A percentile compares a stretch with the other conserved stretches of the same genome.
phyloP scores from a whole-genome alignment of 495 filamentous ascomycete species.

The Apiosordaria backusii region DNA sequence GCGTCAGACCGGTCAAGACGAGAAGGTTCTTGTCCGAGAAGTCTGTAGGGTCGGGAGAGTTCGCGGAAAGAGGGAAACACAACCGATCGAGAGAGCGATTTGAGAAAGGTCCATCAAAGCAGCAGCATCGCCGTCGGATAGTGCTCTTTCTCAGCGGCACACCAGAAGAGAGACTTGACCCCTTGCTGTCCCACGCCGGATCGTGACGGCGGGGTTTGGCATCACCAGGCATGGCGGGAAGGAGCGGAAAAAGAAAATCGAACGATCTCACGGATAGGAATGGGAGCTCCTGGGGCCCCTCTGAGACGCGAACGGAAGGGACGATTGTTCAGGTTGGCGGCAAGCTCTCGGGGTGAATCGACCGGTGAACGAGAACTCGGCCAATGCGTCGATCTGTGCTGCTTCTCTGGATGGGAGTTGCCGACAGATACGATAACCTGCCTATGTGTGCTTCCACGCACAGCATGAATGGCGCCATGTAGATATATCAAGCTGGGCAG shows the following conservation, averaged over 20 bases:
- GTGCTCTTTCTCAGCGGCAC: background rate
- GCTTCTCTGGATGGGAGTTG: background rate
- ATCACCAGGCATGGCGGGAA: background rate
- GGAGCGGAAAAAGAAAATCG: background rate
- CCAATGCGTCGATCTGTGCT: background rate
- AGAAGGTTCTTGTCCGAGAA: no score
- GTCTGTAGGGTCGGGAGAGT: no score
- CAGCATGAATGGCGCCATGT: background rate
- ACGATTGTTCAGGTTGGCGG: background rate
- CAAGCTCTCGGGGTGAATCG: background rate
- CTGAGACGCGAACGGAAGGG: background rate
- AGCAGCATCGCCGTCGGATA: background rate
- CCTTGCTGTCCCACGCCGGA: background rate
- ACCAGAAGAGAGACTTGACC: background rate
- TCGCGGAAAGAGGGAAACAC: background rate
- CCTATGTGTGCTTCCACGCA: background rate
- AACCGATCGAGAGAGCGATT: background rate
- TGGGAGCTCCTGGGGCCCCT: no score
- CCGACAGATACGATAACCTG: background rate
- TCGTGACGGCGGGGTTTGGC: background rate
- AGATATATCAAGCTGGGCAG: background rate
- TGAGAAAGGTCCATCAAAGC: no score
- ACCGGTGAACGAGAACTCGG: background rate
- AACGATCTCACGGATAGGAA: background rate
- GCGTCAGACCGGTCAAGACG: no score